Base-by-base conservation (phyloP, 371 early-diverging fungal species). In the Mortierella sp. region DNA sequence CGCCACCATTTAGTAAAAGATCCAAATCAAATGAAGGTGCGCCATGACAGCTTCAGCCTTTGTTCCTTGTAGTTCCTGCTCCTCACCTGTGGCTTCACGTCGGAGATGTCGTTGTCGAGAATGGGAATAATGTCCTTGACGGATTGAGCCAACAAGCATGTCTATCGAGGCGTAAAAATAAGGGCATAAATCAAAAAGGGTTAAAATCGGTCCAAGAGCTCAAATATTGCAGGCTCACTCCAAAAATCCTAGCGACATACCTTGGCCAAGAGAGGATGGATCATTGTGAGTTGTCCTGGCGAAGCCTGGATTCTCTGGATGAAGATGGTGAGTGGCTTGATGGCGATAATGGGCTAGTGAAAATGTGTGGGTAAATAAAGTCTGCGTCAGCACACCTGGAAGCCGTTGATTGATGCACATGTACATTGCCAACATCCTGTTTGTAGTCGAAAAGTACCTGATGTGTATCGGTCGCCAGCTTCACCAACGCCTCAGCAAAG, bases 101-200 rank as follows among this genome's bases (percentile, higher is more conserved):
- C 87, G 19, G 91, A 88, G 73, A 95, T 92, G 71, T 93, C 93
- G 26, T 71, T 74, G 67, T 92, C 86, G 19, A 96, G 77, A 37
- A 95, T 83, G 8, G 88, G 86, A 10, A 92, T 82, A 28, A 93
- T 93, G 71, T 86, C 90, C 13, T 86, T 88, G 79, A 93, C 94
- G 71, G 88, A 88, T 78, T 93, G 93, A 28, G 94, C 91, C 77
- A 90, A 81, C 59, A 96, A 73, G 78, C 92, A 92, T 26, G 89
- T 89, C 92, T 91, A 79, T 37, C 2, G 26, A 69, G 57, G 11
- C 19, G 34, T 8, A 40, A 73, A 40, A 73, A 69, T 55, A 46
- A 46, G 48, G 13, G 13, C 48, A 9, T 40, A 34, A 51, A 67
- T 61, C 31, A 31, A 37, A 31, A 3, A n/a, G 37, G 21, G 37